phyloP scores from a whole-genome alignment of 768 basidiomycete genomes.

The Tylopilus sp. region DNA sequence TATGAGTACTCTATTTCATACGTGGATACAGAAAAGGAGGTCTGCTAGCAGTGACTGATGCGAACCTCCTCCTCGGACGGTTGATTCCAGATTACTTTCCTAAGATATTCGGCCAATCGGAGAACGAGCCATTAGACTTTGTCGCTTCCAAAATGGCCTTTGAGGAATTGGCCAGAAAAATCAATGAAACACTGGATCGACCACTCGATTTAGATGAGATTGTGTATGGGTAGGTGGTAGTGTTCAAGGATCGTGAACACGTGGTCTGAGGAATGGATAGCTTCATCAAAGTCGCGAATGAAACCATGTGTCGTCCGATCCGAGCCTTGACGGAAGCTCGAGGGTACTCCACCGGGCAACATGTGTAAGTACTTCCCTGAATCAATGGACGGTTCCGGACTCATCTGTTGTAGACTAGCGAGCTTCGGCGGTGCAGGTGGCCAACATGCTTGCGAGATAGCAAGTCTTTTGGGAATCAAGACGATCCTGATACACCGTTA shows the following conservation, averaged over 20 bases:
- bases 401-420: constrained; percentile 50
- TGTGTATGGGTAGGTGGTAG: constrained; percentile 68
- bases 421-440: constrained; percentile 91
- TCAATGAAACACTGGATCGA: constrained; percentile 62
- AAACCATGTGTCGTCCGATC: constrained; percentile 94
- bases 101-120: constrained; percentile 89
- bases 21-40: constrained; percentile 69
- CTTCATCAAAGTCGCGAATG: constrained; percentile 94
- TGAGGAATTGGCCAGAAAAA: constrained; percentile 60
- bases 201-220: constrained; percentile 76
- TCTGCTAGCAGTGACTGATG: constrained; percentile 88
- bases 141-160: constrained; percentile 69
- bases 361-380: constrained; percentile 41
- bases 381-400: background rate
- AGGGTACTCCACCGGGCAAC: constrained; percentile 78
- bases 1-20: background rate
- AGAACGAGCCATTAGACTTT: constrained; percentile 78
- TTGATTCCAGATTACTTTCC: constrained; percentile 90
- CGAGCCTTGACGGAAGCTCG: constrained; percentile 87
- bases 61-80: constrained; percentile 86
- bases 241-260: background rate
- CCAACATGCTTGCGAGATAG: constrained; percentile 93
- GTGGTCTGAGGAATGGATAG: constrained; percentile 34
- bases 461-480: constrained; percentile 78
- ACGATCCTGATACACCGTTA: constrained; percentile 87